Evolutionary conservation across 352 stramenopile genomes (phyloP).

Genomic region (Phytophthora brassicae): DNA sequence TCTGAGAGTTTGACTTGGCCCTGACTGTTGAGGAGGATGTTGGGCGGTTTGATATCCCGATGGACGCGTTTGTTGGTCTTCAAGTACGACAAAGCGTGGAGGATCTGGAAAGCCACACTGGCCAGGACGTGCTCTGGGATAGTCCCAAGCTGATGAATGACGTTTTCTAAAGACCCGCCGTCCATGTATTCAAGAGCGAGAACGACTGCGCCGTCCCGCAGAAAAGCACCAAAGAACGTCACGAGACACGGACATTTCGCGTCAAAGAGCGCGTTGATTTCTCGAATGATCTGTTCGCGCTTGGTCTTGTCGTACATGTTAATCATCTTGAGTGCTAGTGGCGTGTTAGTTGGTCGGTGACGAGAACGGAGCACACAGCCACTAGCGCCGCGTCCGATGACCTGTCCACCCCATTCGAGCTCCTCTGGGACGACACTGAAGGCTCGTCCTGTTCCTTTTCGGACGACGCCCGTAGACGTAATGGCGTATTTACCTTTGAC

Average conservation of each 20-base stretch:
- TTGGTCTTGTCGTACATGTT: constrained; percentile 88
- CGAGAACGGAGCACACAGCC: constrained; percentile 67
- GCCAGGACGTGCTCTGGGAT: constrained; percentile 89
- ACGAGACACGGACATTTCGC: constrained; percentile 83
- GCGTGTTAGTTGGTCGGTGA: constrained; percentile 73
- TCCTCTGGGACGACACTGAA: constrained; percentile 80
- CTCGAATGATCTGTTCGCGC: constrained; percentile 85
- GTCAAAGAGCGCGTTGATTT: constrained; percentile 89
- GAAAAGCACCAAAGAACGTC: constrained; percentile 91
- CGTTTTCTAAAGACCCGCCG: constrained; percentile 88
- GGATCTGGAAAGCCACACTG: constrained; percentile 92
- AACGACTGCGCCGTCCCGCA: constrained; percentile 87
- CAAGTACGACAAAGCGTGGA: constrained; percentile 94
- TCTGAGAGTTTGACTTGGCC: constrained; percentile 96
- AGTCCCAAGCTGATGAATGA: constrained; percentile 77
- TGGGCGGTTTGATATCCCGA: constrained; percentile 97
- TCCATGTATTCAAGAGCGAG: constrained; percentile 95
- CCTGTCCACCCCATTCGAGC: constrained; percentile 70
- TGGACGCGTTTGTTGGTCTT: constrained; percentile 91
- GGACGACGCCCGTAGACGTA: constrained; percentile 74
- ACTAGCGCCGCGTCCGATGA: constrained; percentile 76
- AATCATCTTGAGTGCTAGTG: constrained; percentile 87
- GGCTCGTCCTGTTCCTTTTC: constrained; percentile 77
- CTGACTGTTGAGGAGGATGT: constrained; percentile 92
- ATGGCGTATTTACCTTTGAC: constrained; percentile 85